Percentiles rank a stretch among this genome's conserved stretches.
Evolutionary conservation across 2,329 filamentous ascomycete species (phyloP).

Genomic region (Dothideomycetidae sp.): DNA sequence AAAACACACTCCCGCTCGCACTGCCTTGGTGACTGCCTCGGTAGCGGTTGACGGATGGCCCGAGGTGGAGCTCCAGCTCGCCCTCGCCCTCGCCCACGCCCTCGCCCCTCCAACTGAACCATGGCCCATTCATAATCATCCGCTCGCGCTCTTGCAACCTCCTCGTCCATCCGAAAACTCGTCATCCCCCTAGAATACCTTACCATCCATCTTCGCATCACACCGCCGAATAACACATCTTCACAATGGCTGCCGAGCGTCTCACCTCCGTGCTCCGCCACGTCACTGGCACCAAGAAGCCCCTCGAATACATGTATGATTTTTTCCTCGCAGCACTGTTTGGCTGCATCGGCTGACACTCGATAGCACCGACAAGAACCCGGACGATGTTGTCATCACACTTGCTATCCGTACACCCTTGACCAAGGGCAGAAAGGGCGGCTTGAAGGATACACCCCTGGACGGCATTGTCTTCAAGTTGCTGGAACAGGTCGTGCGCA

Average conservation of each 20-base stretch:
- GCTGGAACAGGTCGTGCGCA: constrained; percentile 45
- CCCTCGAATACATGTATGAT: constrained; percentile 62
- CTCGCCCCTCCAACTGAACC: no score
- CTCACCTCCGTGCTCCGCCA: constrained; percentile 81
- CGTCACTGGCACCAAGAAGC: constrained; percentile 54
- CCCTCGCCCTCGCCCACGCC: constrained; percentile 1
- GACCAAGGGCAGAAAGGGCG: constrained; percentile 77
- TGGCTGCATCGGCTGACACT: constrained; percentile 21
- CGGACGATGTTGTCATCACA: constrained; percentile 94
- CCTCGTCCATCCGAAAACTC: no score
- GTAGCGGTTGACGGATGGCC: no score
- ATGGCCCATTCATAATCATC: no score
- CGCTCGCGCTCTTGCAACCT: no score
- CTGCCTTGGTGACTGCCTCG: no score
- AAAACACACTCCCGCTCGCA: no score
- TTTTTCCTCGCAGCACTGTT: constrained; percentile 44
- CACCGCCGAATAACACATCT: no score
- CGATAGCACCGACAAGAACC: constrained; percentile 70
- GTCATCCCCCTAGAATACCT: no score
- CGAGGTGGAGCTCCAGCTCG: no score
- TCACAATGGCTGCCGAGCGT: constrained; percentile 68
- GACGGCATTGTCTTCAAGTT: constrained; percentile 77
- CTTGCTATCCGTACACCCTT: constrained; percentile 80
- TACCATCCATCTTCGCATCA: no score
- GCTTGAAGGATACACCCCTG: constrained; percentile 84